Base-by-base conservation (phyloP, 345 rosid species). In the Ricinus communis region DNA sequence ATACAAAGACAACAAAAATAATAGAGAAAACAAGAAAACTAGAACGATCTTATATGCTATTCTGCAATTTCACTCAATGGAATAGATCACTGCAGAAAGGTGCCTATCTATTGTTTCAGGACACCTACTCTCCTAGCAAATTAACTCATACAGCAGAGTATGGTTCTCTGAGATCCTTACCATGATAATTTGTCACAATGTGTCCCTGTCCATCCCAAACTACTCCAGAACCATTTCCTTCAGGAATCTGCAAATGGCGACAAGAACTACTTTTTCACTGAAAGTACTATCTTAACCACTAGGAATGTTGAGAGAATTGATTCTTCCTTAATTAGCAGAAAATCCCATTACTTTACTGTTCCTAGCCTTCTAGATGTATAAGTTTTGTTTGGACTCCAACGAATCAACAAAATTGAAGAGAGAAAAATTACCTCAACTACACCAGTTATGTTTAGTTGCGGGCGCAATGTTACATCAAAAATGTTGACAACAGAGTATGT, bases 151-250 rank as follows among this genome's bases (percentile, higher is more conserved):
- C 4, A 66, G 19, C 36, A 70, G 22, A 52, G 33, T 51, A 33
- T 25, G 67, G 50, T 49, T 27, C 24, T 60, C 9, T 21, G 13
- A 28, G 31, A 46, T 54, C 49, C 13, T 52, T 22, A 91, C 98
- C 98, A 53, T 94, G 98, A 83, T 88, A 94, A 78, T 94, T 94
- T 46, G 98, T 94, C 53, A 94, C 95, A 64, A 94, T 85, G 74
- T 94, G 97, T 68, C 98, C 98, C 57, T 83, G 74, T 70, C 63
- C 85, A 81, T 90, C 89, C 98, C 98, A 94, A 54, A 94, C 96
- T 21, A 91, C 97, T 38, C 98, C 98, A n/a, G 97, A 94, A 55
- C 98, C 98, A 77, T 94, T 94, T 81, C 98, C 98, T 86, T 94
- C 98, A 2, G 96, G 98, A 81, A 94, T 80, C 98, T 94, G 83